Conservation (phyloP, 2,329 filamentous ascomycete species). For the Fusarium tanahbumbuense region DNA sequence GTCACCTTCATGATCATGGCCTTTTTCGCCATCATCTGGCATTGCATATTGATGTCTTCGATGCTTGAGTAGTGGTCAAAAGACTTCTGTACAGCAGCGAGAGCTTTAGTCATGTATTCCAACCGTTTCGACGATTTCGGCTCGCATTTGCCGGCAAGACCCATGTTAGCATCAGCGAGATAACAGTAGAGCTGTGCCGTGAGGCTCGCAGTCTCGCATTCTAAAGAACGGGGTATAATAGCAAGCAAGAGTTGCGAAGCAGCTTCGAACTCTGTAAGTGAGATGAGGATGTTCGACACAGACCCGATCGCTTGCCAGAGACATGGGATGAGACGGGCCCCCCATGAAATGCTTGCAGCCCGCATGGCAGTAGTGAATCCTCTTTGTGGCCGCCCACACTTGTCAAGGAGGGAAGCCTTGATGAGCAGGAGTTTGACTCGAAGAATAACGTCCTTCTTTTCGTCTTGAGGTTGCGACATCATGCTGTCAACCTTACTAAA, state of each 20-base stretch:
- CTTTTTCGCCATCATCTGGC: conserved; percentile 85
- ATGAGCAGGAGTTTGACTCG: conserved; percentile 77
- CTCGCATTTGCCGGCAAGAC: conserved; percentile 70
- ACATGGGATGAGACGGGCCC: conserved; percentile 73
- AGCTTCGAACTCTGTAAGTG: conserved; percentile 76
- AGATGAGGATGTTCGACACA: conserved; percentile 75
- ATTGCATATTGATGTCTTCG: conserved; percentile 74
- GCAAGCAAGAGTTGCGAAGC: conserved; percentile 73
- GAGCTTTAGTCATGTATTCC: conserved; percentile 68
- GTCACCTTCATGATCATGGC: conserved; percentile 78
- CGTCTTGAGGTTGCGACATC: conserved; percentile 56
- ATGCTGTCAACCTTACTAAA: conserved; percentile 61
- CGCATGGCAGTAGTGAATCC: conserved; percentile 82
- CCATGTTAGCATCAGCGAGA: conserved; percentile 83
- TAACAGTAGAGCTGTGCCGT: conserved; percentile 75
- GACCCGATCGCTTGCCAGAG: conserved; percentile 79
- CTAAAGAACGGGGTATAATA: conserved; percentile 80
- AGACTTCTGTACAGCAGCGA: conserved; percentile 71
- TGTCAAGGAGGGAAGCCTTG: conserved; percentile 77
- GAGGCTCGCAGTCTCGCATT: conserved; percentile 72
- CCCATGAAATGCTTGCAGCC: conserved; percentile 79
- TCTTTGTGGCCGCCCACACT: conserved; percentile 75
- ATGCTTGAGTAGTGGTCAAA: conserved; percentile 73
- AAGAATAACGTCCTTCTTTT: conserved; percentile 68
- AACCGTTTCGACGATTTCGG: conserved; percentile 59